Evolutionary conservation across 345 rosid genomes (phyloP), one percentile per base, ranked within the genome.

Genomic region (Arabis hirsuta): DNA sequence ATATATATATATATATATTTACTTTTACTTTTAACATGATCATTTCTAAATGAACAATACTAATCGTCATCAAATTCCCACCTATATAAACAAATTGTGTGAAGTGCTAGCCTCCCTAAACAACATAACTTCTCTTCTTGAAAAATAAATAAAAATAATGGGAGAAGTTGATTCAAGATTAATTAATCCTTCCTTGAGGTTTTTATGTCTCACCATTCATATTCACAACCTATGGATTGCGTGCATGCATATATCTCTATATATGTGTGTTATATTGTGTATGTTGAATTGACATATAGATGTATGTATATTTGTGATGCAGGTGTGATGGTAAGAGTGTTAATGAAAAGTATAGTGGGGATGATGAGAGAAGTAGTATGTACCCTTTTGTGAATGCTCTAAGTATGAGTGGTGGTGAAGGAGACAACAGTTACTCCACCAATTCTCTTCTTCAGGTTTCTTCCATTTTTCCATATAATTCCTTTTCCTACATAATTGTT

Each of bases 381-480:
- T 53, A 55, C 5, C 12, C 19, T 67, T 53, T 29, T 16, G 32
- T 29, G 62, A 55, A 6, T 42, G 53, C 53, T 38, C 50, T 59
- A 12, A 13, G 50, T 11, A 70, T 70, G 67, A 36, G 6, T n/a
- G 50, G 58, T n/a, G 66, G 74, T 22, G 36, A 46, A 57, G 65
- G 56, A 56, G 73, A 56, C 10, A 12, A 34, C 5, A 70, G 67
- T 48, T 70, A 32, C 55, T 50, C 74, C 27, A 20, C 47, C 58
- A 70, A 70, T 59, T 56, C 74, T 57, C 47, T 70, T 57, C 57
- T 58, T 34, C 57, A 56, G 66, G 74, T 70, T 26, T 12, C 7
- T 10, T 12, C 39, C 41, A 9, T 51, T 12, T 52, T 38, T 12
- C 22, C 41, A 22, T 22, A 22, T 22, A 22, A 22, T 22, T 22